Evolutionary conservation across 352 stramenopile genomes (phyloP).

Genomic region (Phytophthora uliginosa): DNA sequence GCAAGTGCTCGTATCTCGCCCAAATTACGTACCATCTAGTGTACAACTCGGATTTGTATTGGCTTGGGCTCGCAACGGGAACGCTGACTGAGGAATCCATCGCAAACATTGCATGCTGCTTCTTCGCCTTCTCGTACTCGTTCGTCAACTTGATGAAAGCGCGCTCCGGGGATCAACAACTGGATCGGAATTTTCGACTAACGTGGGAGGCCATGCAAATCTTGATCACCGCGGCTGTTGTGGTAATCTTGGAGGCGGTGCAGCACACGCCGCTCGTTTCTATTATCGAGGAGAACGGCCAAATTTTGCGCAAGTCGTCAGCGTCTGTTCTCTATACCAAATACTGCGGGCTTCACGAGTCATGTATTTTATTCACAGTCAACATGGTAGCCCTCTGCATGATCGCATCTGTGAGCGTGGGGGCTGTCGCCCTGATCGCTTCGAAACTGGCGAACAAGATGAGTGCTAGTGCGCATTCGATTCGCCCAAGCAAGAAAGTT

Average conservation of each 20-base stretch:
- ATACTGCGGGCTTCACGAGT: no score
- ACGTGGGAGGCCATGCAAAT: not conserved
- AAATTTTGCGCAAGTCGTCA: no score
- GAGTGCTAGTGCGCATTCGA: no score
- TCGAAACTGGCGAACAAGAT: no score
- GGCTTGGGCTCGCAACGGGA: not conserved
- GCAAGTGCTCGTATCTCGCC: not conserved
- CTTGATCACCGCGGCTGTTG: not conserved
- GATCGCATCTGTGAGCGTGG: no score
- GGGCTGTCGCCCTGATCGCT: no score
- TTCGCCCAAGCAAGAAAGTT: no score
- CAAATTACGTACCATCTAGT: not conserved
- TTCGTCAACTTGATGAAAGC: not conserved
- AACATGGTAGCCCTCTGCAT: no score
- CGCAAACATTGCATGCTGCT: not conserved
- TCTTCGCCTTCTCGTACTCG: not conserved
- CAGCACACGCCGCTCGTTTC: not conserved
- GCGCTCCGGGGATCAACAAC: not conserved
- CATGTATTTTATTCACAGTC: no score
- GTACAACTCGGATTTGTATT: not conserved
- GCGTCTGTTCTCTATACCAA: no score
- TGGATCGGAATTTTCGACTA: not conserved
- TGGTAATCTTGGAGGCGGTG: not conserved
- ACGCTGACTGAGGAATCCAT: not conserved
- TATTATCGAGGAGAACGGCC: no score